A percentile compares a stretch with the other conserved stretches of the same genome.
Evolutionary conservation across 805 yeast species (phyloP).

Genomic region (Sungouiella thailandica): DNA sequence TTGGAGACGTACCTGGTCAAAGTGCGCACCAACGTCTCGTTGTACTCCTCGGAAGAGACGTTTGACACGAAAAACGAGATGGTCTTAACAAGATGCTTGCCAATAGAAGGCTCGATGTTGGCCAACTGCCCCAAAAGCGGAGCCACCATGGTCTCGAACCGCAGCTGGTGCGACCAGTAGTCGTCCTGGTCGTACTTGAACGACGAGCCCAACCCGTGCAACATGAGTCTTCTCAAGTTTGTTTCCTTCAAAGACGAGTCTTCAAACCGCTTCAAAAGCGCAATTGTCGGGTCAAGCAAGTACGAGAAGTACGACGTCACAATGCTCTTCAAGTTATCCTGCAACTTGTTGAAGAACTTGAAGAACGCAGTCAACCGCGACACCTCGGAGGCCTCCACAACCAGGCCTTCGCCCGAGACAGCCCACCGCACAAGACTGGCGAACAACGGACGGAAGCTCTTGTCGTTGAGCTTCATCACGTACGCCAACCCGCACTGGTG

Average conservation of each 20-base stretch:
- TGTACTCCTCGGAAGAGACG: constrained; percentile 64
- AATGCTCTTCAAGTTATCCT: constrained; percentile 79
- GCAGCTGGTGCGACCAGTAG: constrained; percentile 85
- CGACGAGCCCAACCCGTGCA: constrained; percentile 71
- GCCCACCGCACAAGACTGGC: constrained; percentile 90
- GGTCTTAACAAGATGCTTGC: constrained; percentile 76
- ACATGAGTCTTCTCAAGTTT: constrained; percentile 65
- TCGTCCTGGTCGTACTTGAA: constrained; percentile 90
- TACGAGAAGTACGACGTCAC: constrained; percentile 87
- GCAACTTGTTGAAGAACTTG: constrained; percentile 79
- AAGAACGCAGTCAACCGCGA: constrained; percentile 71
- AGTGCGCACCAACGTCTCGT: constrained; percentile 53
- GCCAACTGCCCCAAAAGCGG: constrained; percentile 63
- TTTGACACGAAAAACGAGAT: constrained; percentile 68
- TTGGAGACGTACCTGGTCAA: constrained; percentile 34
- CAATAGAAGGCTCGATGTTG: constrained; percentile 67
- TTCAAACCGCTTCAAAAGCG: constrained; percentile 48
- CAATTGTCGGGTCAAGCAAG: constrained; percentile 66
- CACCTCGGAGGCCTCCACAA: constrained; percentile 35
- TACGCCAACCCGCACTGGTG: constrained; percentile 67
- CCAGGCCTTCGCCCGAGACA: constrained; percentile 71
- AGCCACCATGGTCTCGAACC: constrained; percentile 68
- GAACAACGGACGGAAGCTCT: constrained; percentile 87
- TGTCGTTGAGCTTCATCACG: constrained; percentile 90
- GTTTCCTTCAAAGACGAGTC: constrained; percentile 36